Evolutionary conservation across 768 basidiomycete genomes (phyloP).

Genomic region (Aureoboletus auriporus): DNA sequence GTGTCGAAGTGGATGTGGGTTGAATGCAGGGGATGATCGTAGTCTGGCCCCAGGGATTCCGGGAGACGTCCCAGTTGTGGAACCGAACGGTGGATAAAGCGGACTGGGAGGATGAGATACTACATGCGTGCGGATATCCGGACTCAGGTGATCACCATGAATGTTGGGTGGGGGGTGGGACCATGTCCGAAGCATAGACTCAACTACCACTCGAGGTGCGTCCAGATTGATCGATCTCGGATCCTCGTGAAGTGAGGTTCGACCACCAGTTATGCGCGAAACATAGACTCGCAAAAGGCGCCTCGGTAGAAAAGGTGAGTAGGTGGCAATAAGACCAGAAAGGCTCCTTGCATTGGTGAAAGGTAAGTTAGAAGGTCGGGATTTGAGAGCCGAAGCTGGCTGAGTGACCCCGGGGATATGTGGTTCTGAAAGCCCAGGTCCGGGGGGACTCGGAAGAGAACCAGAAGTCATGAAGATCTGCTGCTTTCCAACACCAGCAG

Average conservation of each 20-base stretch:
- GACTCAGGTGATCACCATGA: no score
- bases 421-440: not conserved
- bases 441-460: constrained; percentile 16
- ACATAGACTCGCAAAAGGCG: constrained; percentile 6
- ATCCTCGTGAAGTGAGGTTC: constrained; percentile 16
- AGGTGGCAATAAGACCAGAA: constrained; percentile 20
- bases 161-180: no score
- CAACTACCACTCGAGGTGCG: not conserved
- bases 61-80: not conserved
- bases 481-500: no score
- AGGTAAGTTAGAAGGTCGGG: constrained; percentile 11
- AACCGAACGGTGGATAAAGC: not conserved
- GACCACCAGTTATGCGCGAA: constrained; percentile 7
- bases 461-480: no score
- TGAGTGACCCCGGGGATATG: not conserved
- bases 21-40: not conserved
- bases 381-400: not conserved
- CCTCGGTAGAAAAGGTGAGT: constrained; percentile 10
- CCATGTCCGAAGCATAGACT: constrained; percentile 1
- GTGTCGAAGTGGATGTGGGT: not conserved
- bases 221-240: constrained; percentile 4
- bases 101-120: not conserved
- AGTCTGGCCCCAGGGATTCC: not conserved
- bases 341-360: constrained; percentile 1
- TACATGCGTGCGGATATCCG: no score